These are phyloP conservation scores for Xylaria scruposa DNA, from an alignment of 495 filamentous ascomycete genomes.

Conservation along the genomic window DNA sequence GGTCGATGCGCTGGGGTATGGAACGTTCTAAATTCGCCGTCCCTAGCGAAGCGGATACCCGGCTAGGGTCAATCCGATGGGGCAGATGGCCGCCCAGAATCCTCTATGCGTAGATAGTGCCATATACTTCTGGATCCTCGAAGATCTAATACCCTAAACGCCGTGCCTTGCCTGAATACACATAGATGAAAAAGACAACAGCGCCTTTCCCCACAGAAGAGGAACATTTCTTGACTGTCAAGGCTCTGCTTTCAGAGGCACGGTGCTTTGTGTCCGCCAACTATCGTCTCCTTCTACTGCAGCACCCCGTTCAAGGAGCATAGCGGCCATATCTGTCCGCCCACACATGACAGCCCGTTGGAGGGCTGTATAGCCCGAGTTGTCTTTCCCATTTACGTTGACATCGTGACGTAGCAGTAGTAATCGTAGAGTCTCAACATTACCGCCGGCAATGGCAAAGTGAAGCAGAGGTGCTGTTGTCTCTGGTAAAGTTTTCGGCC, in stretches of 20 bases:
- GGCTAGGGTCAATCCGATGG: constrained; percentile 9
- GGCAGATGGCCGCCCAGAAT: constrained; percentile 16
- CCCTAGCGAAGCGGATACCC: constrained; percentile 16
- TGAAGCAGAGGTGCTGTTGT: constrained; percentile 43
- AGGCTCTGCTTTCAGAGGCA: background rate
- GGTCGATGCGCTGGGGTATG: constrained; percentile 12
- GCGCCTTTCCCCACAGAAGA: background rate
- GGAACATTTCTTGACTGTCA: background rate
- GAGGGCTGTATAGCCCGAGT: constrained; percentile 39
- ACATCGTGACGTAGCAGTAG: constrained; percentile 40
- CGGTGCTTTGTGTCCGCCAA: constrained; percentile 5
- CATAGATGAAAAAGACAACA: background rate
- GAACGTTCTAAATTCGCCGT: constrained; percentile 8
- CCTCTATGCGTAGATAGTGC: background rate
- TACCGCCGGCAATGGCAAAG: constrained; percentile 40
- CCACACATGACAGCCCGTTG: constrained; percentile 42
- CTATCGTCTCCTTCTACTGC: constrained; percentile 35
- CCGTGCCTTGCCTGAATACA: constrained; percentile 12
- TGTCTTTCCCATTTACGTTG: constrained; percentile 39
- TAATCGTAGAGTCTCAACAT: constrained; percentile 38
- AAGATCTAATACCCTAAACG: constrained; percentile 16
- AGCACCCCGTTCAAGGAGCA: constrained; percentile 41
- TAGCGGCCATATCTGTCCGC: constrained; percentile 42
- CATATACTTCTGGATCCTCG: constrained; percentile 6
- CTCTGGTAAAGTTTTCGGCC: constrained; percentile 38